Evolutionary conservation across 768 basidiomycete genomes (phyloP), one percentile per base, ranked within the genome.

Genomic region (Neoboletus brunneissimus): DNA sequence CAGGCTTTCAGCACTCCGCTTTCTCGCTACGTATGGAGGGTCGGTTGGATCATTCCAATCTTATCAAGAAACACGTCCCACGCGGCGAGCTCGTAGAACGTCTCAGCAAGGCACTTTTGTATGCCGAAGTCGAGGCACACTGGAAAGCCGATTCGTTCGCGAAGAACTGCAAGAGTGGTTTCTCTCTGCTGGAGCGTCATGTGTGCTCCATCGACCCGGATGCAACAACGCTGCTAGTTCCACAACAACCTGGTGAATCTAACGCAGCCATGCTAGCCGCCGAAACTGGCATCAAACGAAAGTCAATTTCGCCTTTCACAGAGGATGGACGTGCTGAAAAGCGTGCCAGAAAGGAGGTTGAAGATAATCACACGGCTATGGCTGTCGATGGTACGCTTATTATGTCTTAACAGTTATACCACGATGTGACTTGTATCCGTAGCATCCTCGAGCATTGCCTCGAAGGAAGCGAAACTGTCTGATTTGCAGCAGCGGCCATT

Each of bases 61-160:
- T 85, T 60, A 80, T 86, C 56, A 77, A 80, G 60, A 88, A 86
- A 66, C 87, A 89, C 57, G 85, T 94, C 50, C 87, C 85, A 25
- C 83, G 90, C 20, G 91, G 91, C 12, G 89, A 92, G 67, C 80
- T 94, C 25, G 76, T 91, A 40, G 89, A 93, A 54, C 82, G 92
- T 23, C 81, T 94, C 34, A 80, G 81, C 67, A 93, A 91, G 72
- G 84, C 91, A 4, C 75, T 94, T 18, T 80, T 93, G 11, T 94
- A 91, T 62, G 76, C 80, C 20, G 91, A 94, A 73, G 88, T 89
- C 51, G 91, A 94, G 75, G 80, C 86, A 8, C 91, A 93, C 64
- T 93, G 88, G 86, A 81, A 83, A 58, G 79, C 79, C 10, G 83
- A 84, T 65, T 75, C 77, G 35, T 73, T 87, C 56, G 79, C 82